phyloP scores from a whole-genome alignment of 495 filamentous ascomycete genomes.

The Halenospora varia region DNA sequence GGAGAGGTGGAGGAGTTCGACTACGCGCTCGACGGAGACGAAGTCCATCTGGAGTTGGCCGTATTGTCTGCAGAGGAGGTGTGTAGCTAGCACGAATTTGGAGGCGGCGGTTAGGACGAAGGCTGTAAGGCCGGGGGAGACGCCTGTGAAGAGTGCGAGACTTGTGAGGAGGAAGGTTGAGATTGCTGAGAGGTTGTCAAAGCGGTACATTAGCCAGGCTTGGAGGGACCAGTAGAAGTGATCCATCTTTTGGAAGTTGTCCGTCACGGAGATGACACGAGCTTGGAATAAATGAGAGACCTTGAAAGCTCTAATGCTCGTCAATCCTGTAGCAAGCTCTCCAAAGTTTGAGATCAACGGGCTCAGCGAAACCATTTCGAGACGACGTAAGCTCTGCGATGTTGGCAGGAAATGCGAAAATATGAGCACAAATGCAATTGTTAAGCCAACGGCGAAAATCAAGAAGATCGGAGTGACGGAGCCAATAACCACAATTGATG shows the following conservation, averaged over 20 bases:
- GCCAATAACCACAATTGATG: constrained; percentile 69
- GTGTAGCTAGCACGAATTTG: constrained; percentile 64
- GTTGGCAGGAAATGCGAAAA: constrained; percentile 74
- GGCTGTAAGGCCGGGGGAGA: constrained; percentile 69
- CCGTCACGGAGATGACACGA: constrained; percentile 68
- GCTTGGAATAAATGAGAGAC: constrained; percentile 72
- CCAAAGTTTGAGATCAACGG: constrained; percentile 86
- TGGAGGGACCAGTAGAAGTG: constrained; percentile 90
- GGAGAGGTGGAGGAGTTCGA: constrained; percentile 71
- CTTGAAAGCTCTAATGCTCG: constrained; percentile 73
- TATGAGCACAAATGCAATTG: constrained; percentile 56
- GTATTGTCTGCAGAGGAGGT: constrained; percentile 68
- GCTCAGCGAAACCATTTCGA: constrained; percentile 80
- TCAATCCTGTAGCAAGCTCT: constrained; percentile 70
- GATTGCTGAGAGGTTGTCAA: constrained; percentile 62
- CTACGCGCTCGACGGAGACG: constrained; percentile 78
- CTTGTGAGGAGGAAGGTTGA: constrained; percentile 69
- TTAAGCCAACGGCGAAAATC: constrained; percentile 61
- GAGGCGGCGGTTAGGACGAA: constrained; percentile 65
- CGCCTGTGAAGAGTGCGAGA: constrained; percentile 62
- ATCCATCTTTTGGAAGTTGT: constrained; percentile 86
- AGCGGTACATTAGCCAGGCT: constrained; percentile 76
- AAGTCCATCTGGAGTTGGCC: constrained; percentile 87
- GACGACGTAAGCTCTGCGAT: constrained; percentile 73
- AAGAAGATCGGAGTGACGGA: constrained; percentile 71